phyloP scores from a whole-genome alignment of 805 yeast genomes.

The Ogataea siamensis region DNA sequence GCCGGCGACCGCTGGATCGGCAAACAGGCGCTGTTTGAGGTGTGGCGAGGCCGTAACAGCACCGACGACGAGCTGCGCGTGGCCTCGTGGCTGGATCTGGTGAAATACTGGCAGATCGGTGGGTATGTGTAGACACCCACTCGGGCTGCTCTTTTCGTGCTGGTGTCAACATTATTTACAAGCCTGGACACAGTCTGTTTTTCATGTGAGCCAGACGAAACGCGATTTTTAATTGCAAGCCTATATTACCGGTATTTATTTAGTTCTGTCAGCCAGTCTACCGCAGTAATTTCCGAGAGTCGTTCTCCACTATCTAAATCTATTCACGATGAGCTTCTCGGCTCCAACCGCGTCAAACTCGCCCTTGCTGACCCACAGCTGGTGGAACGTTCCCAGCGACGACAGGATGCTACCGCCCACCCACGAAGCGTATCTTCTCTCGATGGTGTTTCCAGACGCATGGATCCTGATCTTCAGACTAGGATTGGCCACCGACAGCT shows the following conservation, averaged over 20 bases:
- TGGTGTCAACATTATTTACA: too few species aligned
- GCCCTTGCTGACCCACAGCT: constrained; percentile 84
- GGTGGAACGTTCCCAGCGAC: constrained; percentile 91
- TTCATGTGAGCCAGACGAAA: too few species aligned
- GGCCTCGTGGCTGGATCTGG: constrained; percentile 51
- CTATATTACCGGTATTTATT: too few species aligned
- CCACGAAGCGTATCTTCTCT: constrained; percentile 83
- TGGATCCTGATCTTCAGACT: constrained; percentile 83
- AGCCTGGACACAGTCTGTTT: too few species aligned
- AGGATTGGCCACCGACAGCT: constrained; percentile 67
- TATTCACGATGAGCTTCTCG: constrained; percentile 71
- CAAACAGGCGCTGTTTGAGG: constrained; percentile 51
- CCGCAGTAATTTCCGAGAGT: too few species aligned
- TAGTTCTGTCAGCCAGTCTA: too few species aligned
- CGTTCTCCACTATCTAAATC: constrained; percentile 70
- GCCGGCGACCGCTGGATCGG: constrained; percentile 51
- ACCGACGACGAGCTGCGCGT: constrained; percentile 25
- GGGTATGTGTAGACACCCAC: constrained; percentile 33
- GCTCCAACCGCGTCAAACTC: constrained; percentile 89
- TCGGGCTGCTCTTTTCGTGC: too few species aligned
- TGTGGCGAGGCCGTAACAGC: constrained; percentile 44
- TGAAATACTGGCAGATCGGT: constrained; percentile 51
- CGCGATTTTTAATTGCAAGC: too few species aligned
- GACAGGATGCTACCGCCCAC: constrained; percentile 88
- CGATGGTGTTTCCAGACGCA: constrained; percentile 73